Evolutionary conservation across 139 green algal species (phyloP), one percentile per base, ranked within the genome.

Genomic region (Eudorina sp.): DNA sequence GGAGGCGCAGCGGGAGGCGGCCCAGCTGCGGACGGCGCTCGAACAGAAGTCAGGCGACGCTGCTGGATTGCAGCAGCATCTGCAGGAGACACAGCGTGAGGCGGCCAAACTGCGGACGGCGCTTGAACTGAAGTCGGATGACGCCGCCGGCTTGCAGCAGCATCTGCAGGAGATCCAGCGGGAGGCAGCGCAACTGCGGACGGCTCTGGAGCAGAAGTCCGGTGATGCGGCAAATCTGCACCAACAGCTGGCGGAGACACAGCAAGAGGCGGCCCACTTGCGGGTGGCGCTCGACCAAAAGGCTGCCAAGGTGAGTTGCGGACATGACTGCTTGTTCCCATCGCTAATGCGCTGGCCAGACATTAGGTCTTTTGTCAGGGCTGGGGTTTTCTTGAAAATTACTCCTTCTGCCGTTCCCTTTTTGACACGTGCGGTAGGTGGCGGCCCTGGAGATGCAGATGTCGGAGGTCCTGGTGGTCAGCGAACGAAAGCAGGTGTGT

Each of bases 381-480:
- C n/a, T n/a, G n/a, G n/a, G n/a, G n/a, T n/a, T n/a, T n/a, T n/a
- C n/a, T n/a, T n/a, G n/a, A n/a, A n/a, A n/a, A n/a, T n/a, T n/a
- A n/a, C n/a, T n/a, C n/a, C n/a, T n/a, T n/a, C n/a, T n/a, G n/a
- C n/a, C n/a, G n/a, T n/a, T n/a, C n/a, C n/a, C n/a, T n/a, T n/a
- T n/a, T n/a, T n/a, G n/a, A n/a, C n/a, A n/a, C n/a, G n/a, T n/a
- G n/a, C n/a, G 29, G 43, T 79, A 83, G 51, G 68, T 76, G 8
- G 34, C 60, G 18, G 88, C 88, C 16, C 62, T 91, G 73, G 73
- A 91, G 73, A 60, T 73, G 2, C 88, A 91, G 88, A 85, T 91
- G 74, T 25, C 29, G 2, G 88, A 91, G 34, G 85, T 88, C n/a
- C 81, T 87, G 81, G 4, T 60, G 64, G 81, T 87, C 62, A 87